Evolutionary conservation across 179 eudicot species (phyloP).

Genomic region (Vitellaria paradoxa): DNA sequence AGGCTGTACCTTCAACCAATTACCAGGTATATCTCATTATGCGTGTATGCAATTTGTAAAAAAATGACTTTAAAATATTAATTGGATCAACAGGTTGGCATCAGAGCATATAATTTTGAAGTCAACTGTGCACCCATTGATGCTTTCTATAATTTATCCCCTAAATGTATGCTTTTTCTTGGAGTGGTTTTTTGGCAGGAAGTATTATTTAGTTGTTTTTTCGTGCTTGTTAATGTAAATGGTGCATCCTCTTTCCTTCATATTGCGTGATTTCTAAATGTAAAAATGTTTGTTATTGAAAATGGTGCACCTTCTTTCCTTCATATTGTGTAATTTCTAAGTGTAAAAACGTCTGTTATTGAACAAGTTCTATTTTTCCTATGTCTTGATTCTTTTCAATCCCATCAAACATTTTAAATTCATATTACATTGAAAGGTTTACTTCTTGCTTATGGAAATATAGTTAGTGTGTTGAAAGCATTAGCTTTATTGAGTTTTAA

Average conservation of each 20-base stretch:
- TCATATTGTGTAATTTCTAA: too few relatives aligned
- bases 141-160: background rate
- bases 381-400: background rate
- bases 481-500: too few relatives aligned
- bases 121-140: background rate
- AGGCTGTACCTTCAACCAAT: conserved; percentile 33
- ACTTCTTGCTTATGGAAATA: background rate
- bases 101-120: background rate
- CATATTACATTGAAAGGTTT: background rate
- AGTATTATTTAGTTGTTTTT: background rate
- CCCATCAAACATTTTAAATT: background rate
- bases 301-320: too few relatives aligned
- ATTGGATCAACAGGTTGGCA: background rate
- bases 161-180: background rate
- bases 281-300: too few relatives aligned
- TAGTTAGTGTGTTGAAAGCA: too few relatives aligned
- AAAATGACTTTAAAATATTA: background rate
- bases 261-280: background rate
- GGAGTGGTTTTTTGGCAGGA: background rate
- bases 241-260: background rate
- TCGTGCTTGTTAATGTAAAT: background rate
- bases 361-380: background rate
- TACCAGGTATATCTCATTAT: conserved; percentile 54
- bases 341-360: background rate
- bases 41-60: background rate